These are phyloP conservation scores for Backusella mclennaniae DNA, from an alignment of 192 early-diverging fungal genomes.

Conservation along the genomic window DNA sequence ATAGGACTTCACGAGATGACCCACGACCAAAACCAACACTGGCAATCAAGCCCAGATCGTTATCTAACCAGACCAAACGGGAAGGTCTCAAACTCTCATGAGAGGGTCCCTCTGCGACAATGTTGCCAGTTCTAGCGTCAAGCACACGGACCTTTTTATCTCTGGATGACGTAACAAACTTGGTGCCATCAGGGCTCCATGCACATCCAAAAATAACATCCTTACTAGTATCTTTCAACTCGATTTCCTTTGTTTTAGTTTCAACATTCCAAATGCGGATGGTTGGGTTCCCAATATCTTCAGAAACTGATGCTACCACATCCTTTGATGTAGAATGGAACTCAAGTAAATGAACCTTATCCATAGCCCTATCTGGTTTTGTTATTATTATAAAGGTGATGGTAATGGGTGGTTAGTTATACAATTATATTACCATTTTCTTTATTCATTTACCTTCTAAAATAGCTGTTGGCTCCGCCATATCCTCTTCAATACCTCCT, in stretches of 20 bases:
- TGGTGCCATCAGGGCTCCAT: conserved; percentile 66
- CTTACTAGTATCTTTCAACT: conserved; percentile 25
- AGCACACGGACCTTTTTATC: conserved; percentile 72
- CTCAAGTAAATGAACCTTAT: conserved; percentile 47
- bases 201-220: conserved; percentile 43
- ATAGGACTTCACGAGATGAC: conserved; percentile 66
- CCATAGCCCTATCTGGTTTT: conserved; percentile 40
- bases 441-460: conserved; percentile 18
- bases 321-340: conserved; percentile 63
- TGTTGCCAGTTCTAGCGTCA: conserved; percentile 55
- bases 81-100: conserved; percentile 68
- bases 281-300: conserved; percentile 48
- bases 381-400: background rate
- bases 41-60: conserved; percentile 44
- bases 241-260: conserved; percentile 35
- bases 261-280: conserved; percentile 59
- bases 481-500: conserved; percentile 54
- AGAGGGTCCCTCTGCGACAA: conserved; percentile 56
- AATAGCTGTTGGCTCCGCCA: conserved; percentile 32
- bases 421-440: background rate
- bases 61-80: conserved; percentile 67
- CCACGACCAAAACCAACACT: conserved; percentile 74
- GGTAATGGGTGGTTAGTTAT: background rate
- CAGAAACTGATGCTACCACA: conserved; percentile 57
- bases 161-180: conserved; percentile 61